Base-by-base conservation (phyloP, 768 basidiomycete genomes). In the Exsudoporus frostii region DNA sequence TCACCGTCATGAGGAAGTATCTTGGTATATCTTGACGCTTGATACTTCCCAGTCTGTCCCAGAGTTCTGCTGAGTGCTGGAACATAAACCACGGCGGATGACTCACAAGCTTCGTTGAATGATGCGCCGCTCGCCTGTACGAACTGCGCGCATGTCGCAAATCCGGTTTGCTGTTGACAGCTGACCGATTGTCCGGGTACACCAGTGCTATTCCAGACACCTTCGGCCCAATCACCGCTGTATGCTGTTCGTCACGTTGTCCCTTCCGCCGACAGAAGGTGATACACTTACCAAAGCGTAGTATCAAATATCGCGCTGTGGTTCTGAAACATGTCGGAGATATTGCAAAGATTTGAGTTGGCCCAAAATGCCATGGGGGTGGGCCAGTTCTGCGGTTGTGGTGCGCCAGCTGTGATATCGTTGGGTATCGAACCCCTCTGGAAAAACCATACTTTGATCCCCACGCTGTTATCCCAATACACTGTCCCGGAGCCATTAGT, bases 221-320 rank as follows among this genome's bases (percentile, higher is more conserved):
- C 74, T 44, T 85, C 83, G 11, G 93, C 92, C 94, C 93, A 98
- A 59, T 95, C 90, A 54, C 93, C 93, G 61, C 90, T 87, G 55
- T 32, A 50, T 30, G 22, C 13, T 22, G 50, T 43, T 37, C n/a
- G 51, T 61, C 47, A 61, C 22, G 24, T 32, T 25, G 20, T 45
- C 33, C 32, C 19, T 19, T n/a, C 10, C 15, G 29, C 34, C 29
- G 17, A 32, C 50, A 14, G 27, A 44, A 45, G 55, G 52, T 39
- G 59, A 56, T 51, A 58, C 10, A 37, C 59, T 48, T 65, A 88
- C 85, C 91, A 92, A 47, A 94, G 74, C 19, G 92, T 92, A 33
- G 88, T 93, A 66, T 93, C 88, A 60, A 95, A 90, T 63, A 94
- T 90, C 33, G 78, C 82, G 39, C 79, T 79, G 65, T 96, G 88